These are phyloP conservation scores for Ganoderma boninense DNA, from an alignment of 1,284 basidiomycete genomes.

Conservation along the genomic window DNA sequence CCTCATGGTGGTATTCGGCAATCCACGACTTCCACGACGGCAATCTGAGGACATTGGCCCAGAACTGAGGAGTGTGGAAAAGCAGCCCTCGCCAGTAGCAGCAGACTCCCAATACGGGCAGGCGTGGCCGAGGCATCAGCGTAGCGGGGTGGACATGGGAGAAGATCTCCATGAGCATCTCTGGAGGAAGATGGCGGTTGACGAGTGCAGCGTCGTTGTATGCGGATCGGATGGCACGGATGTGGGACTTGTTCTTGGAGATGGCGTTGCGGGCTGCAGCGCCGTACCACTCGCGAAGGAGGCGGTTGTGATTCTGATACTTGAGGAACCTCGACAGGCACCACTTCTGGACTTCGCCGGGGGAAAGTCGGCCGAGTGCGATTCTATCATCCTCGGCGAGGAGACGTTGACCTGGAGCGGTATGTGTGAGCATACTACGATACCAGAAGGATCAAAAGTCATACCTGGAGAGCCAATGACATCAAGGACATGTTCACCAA, in stretches of 20 bases:
- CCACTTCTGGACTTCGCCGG: background rate
- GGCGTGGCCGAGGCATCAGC: no score
- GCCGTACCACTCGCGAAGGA: background rate
- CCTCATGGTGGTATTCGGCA: no score
- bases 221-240: conserved; percentile 2
- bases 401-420: background rate
- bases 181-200: conserved; percentile 1
- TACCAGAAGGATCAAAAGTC: background rate
- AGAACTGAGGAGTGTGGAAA: conserved; percentile 3
- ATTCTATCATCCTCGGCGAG: background rate
- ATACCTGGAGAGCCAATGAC: background rate
- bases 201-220: conserved; percentile 1
- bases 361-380: background rate
- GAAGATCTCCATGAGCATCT: conserved; percentile 10
- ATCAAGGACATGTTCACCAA: background rate
- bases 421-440: background rate
- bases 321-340: background rate
- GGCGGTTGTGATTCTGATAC: background rate
- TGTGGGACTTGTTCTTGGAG: background rate
- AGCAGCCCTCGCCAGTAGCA: background rate
- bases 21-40: background rate
- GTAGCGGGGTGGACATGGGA: background rate
- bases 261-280: background rate
- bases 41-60: background rate
- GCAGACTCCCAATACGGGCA: conserved; percentile 5